Percentiles rank a stretch among this genome's conserved stretches.
phyloP scores from a whole-genome alignment of 257 asterid genomes.

The Ligustrum vulgare region DNA sequence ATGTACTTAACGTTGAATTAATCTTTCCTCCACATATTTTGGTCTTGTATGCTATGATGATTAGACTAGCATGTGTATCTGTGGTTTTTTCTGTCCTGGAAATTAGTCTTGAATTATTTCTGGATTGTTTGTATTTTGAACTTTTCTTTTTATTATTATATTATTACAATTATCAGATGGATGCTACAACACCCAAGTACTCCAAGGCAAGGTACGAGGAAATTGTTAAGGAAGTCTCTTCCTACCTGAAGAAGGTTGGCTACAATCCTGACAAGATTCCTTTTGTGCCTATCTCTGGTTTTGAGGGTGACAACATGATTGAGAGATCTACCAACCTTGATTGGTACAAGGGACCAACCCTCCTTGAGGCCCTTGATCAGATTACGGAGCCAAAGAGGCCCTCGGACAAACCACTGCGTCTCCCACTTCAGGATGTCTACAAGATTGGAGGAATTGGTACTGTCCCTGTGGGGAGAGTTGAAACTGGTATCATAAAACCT shows the following conservation, averaged over 20 bases:
- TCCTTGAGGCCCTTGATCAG: slow-evolving; percentile 43
- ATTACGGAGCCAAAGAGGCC: slow-evolving; percentile 43
- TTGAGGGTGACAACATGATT: slow-evolving; percentile 46
- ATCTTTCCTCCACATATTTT: not conserved
- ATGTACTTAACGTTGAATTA: not conserved
- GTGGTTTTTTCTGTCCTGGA: not conserved
- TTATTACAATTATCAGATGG: slow-evolving; percentile 46
- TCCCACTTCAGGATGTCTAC: slow-evolving; percentile 47
- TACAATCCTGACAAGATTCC: slow-evolving; percentile 42
- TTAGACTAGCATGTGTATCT: not conserved
- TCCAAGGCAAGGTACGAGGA: slow-evolving; percentile 45
- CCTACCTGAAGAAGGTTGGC: slow-evolving; percentile 46
- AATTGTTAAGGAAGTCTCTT: slow-evolving; percentile 48
- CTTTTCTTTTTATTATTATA: not conserved
- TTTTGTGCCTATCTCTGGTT: slow-evolving; percentile 43
- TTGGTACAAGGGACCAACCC: slow-evolving; percentile 51
- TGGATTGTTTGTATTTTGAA: not conserved
- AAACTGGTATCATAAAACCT: slow-evolving; percentile 37
- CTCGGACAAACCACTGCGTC: slow-evolving; percentile 46
- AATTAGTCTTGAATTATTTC: not conserved
- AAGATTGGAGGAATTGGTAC: slow-evolving; percentile 51
- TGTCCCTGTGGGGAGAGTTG: slow-evolving; percentile 43
- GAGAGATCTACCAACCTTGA: slow-evolving; percentile 43
- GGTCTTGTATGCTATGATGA: too few species aligned
- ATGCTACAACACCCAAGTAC: slow-evolving; percentile 49